A percentile compares a stretch with the other conserved stretches of the same genome.
phyloP scores from a whole-genome alignment of 371 early-diverging fungal genomes.

The Saksenaea oblongispora region DNA sequence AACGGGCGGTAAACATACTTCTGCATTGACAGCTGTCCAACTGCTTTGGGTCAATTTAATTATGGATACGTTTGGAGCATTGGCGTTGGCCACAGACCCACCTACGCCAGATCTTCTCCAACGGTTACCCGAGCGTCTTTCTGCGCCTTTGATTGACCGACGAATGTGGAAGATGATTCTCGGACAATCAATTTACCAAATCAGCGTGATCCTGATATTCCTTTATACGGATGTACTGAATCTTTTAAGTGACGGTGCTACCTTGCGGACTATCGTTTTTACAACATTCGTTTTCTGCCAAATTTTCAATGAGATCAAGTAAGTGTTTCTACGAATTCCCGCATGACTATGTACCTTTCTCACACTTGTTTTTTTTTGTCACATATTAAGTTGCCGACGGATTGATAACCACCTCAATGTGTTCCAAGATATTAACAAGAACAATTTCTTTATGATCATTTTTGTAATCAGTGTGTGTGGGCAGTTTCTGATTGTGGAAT shows the following conservation, averaged over 20 bases:
- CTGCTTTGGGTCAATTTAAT: slow-evolving; percentile 83
- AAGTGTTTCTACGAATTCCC: slow-evolving; percentile 12
- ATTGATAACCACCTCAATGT: slow-evolving; percentile 67
- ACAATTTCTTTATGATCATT: slow-evolving; percentile 63
- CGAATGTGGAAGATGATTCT: slow-evolving; percentile 81
- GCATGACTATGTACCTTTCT: neutral
- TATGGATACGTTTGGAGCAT: slow-evolving; percentile 81
- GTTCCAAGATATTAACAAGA: slow-evolving; percentile 54
- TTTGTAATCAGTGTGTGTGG: slow-evolving; percentile 55
- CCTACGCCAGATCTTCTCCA: slow-evolving; percentile 67
- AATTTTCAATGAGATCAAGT: slow-evolving; percentile 77
- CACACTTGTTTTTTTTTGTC: no score
- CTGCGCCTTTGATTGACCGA: slow-evolving; percentile 62
- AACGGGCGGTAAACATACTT: slow-evolving; percentile 38
- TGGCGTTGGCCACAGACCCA: slow-evolving; percentile 77
- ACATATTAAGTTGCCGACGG: slow-evolving; percentile 63
- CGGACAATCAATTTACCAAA: slow-evolving; percentile 63
- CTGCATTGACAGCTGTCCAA: slow-evolving; percentile 73
- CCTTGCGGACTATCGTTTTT: slow-evolving; percentile 67
- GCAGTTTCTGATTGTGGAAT: slow-evolving; percentile 64
- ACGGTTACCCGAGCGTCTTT: slow-evolving; percentile 61
- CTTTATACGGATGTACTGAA: slow-evolving; percentile 37
- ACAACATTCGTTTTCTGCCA: slow-evolving; percentile 82
- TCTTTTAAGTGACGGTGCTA: slow-evolving; percentile 24
- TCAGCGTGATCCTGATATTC: slow-evolving; percentile 55